These are phyloP conservation scores for Epichloe brachyelytri DNA, from an alignment of 2,329 filamentous ascomycete species.

Conservation along the genomic window DNA sequence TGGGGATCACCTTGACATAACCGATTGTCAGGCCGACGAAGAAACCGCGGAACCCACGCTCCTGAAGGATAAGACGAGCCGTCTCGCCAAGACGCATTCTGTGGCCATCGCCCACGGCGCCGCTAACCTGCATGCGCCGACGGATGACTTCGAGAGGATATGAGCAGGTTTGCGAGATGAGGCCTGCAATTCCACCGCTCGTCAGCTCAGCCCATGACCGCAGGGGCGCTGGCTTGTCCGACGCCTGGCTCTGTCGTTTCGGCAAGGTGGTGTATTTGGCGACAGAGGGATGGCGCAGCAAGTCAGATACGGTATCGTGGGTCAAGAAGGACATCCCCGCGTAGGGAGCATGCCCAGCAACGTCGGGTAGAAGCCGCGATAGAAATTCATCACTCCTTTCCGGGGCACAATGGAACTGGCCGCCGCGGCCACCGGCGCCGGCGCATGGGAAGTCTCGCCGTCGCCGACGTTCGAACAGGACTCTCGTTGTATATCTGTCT, in stretches of 20 bases:
- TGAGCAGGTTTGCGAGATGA: slow-evolving; percentile 81
- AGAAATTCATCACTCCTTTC: slow-evolving; percentile 77
- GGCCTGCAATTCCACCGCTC: slow-evolving; percentile 72
- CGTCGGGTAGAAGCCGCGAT: slow-evolving; percentile 83
- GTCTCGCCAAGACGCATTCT: slow-evolving; percentile 70
- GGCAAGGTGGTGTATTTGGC: slow-evolving; percentile 65
- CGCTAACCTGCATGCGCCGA: slow-evolving; percentile 89
- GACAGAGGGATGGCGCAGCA: slow-evolving; percentile 57
- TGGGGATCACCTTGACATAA: slow-evolving; percentile 85
- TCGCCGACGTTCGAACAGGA: slow-evolving; percentile 24
- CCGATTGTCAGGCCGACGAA: slow-evolving; percentile 90
- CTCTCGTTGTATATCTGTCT: slow-evolving; percentile 77
- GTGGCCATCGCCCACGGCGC: slow-evolving; percentile 82
- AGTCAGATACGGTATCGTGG: slow-evolving; percentile 79
- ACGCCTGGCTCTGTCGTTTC: slow-evolving; percentile 36
- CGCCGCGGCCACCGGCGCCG: slow-evolving; percentile 20
- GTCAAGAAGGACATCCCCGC: slow-evolving; percentile 92
- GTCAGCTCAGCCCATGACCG: slow-evolving; percentile 77
- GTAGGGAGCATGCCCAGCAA: slow-evolving; percentile 89
- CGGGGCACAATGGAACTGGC: slow-evolving; percentile 39
- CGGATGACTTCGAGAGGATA: slow-evolving; percentile 91
- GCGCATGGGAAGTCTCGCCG: slow-evolving; percentile 16
- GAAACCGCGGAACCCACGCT: slow-evolving; percentile 70
- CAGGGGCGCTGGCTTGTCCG: slow-evolving; percentile 56
- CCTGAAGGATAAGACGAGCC: slow-evolving; percentile 56